phyloP scores from a whole-genome alignment of 2,329 filamentous ascomycete genomes.

The Colletotrichum melonis region DNA sequence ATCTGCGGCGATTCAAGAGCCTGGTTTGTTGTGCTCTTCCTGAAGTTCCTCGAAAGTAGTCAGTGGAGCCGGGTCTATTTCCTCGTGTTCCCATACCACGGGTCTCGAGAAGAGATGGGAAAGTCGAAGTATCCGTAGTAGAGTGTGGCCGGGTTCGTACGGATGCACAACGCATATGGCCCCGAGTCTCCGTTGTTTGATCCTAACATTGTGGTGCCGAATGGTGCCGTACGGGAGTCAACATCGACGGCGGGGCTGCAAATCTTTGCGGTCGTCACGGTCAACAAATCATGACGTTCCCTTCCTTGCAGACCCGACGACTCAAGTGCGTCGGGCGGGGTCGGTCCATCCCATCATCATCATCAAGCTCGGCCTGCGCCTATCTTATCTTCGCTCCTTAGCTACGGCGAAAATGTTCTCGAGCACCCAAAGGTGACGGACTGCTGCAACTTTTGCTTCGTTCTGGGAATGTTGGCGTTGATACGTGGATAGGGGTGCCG shows the following conservation, averaged over 20 bases:
- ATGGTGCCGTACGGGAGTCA: neutral
- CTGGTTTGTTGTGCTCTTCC: neutral
- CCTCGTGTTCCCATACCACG: neutral
- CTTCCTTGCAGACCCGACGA: neutral
- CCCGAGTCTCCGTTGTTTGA: neutral
- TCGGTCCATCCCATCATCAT: neutral
- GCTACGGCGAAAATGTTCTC: neutral
- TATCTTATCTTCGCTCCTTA: neutral
- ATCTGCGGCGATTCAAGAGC: conserved; percentile 1
- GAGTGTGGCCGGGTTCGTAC: neutral
- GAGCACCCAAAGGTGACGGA: neutral
- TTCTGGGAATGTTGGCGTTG: neutral
- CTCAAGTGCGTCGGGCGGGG: neutral
- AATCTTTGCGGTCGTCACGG: neutral
- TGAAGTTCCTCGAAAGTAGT: neutral
- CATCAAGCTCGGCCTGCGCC: neutral
- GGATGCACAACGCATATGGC: neutral
- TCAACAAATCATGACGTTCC: neutral
- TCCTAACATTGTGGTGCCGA: neutral
- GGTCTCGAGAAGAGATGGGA: neutral
- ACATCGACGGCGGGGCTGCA: neutral
- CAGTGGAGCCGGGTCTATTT: neutral
- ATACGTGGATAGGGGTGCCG: neutral
- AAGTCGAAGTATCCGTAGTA: neutral
- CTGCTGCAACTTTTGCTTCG: neutral